Evolutionary conservation across 192 early-diverging fungal species (phyloP), one percentile per base, ranked within the genome.

Genomic region (Phycomyces nitens): DNA sequence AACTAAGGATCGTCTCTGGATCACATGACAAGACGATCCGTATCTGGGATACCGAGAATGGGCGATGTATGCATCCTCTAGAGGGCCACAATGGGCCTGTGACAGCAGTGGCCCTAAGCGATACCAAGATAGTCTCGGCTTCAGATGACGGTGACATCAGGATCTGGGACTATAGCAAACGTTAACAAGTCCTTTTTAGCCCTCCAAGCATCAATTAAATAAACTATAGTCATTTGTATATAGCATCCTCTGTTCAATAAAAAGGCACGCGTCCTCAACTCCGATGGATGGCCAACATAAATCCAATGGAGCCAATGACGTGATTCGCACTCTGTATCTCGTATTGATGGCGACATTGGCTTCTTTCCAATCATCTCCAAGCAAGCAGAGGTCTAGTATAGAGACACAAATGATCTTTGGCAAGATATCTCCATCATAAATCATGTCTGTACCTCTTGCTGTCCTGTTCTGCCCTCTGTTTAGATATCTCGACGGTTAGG

Each of bases 81-180:
- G 68, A 77, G 16, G 84, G 82, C 2, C 85, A 90, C 58, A 64
- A 79, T 29, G 89, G 82, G 1, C 83, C 91, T 15, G 89, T 98
- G 23, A 93, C 88, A 43, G 87, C 88, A 58, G 84, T 93, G 64
- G 82, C 85, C 1, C 72, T 97, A 38, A 88, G 90, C 47, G 95
- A 99, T 73, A 95, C 93, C 0, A 86, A 87, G 50, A 84, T 99
- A 59, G 76, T 96, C 16, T 86, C 87, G 26, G 94, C 91, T 12
- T 89, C 90, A 38, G 89, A 95, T 43, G 94, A 94, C 71, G 92
- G 91, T 5, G 81, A 80, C 34, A 79, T 94, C 26, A 79, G 82
- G 39, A 80, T 95, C 10, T 94, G 90, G 83, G 91, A 97, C 64
- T 97, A 94, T 78, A 72, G 85, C 6, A 47, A 47, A 18, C 57